Conservation (phyloP, 129 eudicot genomes). For the Artemisia argyi region DNA sequence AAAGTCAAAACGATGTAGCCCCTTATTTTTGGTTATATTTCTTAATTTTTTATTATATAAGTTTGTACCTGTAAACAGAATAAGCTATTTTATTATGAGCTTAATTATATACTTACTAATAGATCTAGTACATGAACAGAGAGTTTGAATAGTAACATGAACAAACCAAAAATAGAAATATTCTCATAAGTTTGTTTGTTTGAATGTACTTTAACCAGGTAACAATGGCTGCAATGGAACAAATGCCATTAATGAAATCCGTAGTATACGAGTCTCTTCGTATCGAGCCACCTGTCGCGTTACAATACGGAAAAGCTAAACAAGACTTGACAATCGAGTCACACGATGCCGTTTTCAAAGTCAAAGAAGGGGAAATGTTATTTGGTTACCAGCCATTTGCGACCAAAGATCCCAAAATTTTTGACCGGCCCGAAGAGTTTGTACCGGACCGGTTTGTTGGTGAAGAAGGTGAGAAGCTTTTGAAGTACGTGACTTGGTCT, state of each 20-base stretch:
- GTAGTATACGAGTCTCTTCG: conserved; percentile 77
- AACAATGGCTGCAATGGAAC: conserved; percentile 83
- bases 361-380: conserved; percentile 82
- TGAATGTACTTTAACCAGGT: too few relatives aligned
- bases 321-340: conserved; percentile 63
- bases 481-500: conserved; percentile 82
- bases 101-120: too few relatives aligned
- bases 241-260: conserved; percentile 85
- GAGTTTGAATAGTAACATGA: too few relatives aligned
- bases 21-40: too few relatives aligned
- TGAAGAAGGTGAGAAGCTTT: conserved; percentile 60
- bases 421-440: conserved; percentile 80
- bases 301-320: conserved; percentile 75
- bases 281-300: conserved; percentile 79
- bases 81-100: too few relatives aligned
- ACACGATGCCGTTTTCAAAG: conserved; percentile 72
- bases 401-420: conserved; percentile 71
- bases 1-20: too few relatives aligned
- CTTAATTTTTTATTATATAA: too few relatives aligned
- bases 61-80: too few relatives aligned
- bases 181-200: too few relatives aligned
- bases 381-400: conserved; percentile 94
- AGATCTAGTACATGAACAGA: too few relatives aligned
- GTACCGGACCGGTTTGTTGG: conserved; percentile 83
- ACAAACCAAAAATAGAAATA: too few relatives aligned